Conservation (phyloP, 139 green algal species). For the Zygnema cylindricum region DNA sequence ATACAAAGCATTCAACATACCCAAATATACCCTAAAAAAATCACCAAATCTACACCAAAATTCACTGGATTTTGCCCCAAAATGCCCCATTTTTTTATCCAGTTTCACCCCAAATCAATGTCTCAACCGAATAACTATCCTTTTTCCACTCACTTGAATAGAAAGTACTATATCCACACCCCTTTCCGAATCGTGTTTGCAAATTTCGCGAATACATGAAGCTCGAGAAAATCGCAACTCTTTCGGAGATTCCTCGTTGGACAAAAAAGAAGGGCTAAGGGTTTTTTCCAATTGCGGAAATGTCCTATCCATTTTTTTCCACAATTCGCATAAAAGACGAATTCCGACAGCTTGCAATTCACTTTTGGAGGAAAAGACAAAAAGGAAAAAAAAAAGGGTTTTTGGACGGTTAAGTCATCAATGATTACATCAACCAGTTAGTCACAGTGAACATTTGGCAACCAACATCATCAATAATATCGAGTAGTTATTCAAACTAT, state of each 20-base stretch:
- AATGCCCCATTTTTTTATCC: too few relatives aligned
- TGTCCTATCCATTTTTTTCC: not conserved
- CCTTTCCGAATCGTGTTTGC: not conserved
- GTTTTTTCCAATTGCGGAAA: slow-evolving; percentile 21
- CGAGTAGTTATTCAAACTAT: not conserved
- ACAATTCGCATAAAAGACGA: not conserved
- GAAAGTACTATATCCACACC: slow-evolving; percentile 3
- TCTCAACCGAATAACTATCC: too few relatives aligned
- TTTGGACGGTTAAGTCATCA: not conserved
- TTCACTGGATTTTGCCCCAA: too few relatives aligned
- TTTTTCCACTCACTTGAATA: not conserved
- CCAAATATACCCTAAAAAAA: too few relatives aligned
- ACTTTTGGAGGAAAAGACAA: not conserved
- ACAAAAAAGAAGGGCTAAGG: not conserved
- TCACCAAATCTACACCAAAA: too few relatives aligned
- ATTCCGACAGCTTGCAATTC: slow-evolving; percentile 4
- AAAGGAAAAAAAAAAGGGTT: too few relatives aligned
- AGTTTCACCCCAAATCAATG: too few relatives aligned
- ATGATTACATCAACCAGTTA: not conserved
- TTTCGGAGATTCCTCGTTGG: not conserved
- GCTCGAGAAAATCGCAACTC: not conserved
- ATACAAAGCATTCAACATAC: too few relatives aligned
- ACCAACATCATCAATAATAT: not conserved
- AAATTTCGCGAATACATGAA: not conserved
- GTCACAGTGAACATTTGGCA: not conserved